phyloP scores from a whole-genome alignment of 106 monocot species.

The Vanilla planifolia region DNA sequence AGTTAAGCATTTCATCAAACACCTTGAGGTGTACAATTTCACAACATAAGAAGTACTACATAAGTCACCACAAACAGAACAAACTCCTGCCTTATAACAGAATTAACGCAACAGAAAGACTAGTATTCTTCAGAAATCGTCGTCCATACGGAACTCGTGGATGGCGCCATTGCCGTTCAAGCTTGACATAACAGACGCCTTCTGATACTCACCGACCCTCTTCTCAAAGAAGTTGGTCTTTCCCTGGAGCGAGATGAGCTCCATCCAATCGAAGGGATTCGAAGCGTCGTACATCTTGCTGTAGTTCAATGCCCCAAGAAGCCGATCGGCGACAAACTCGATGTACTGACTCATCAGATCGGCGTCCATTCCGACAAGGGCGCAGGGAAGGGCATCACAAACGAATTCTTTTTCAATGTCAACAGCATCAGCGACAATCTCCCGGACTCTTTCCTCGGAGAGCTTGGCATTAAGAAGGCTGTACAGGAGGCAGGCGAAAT shows the following conservation, averaged over 20 bases:
- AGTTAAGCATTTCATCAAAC: too few species aligned
- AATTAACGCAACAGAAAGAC: too few species aligned
- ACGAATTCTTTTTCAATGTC: constrained; percentile 83
- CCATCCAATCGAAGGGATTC: constrained; percentile 61
- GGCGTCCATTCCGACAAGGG: constrained; percentile 66
- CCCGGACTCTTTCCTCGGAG: constrained; percentile 33
- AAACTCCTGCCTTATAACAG: too few species aligned
- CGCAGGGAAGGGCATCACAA: constrained; percentile 55
- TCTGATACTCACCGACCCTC: constrained; percentile 64
- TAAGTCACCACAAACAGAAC: too few species aligned
- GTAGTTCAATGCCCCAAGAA: constrained; percentile 27
- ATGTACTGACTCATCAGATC: constrained; percentile 43
- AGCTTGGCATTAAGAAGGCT: constrained; percentile 35
- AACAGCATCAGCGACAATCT: constrained; percentile 62
- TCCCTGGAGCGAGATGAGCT: constrained; percentile 59
- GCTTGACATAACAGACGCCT: constrained; percentile 67
- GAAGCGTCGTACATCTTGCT: constrained; percentile 34
- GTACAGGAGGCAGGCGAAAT: constrained; percentile 88
- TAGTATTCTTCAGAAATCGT: constrained; percentile 71
- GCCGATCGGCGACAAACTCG: constrained; percentile 43
- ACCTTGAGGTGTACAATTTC: too few species aligned
- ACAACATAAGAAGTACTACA: too few species aligned
- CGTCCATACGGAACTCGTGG: constrained; percentile 56
- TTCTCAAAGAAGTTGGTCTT: constrained; percentile 70
- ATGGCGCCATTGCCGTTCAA: constrained; percentile 18